These are phyloP conservation scores for Dicorynia guianensis DNA, from an alignment of 306 rosid species.

Conservation along the genomic window DNA sequence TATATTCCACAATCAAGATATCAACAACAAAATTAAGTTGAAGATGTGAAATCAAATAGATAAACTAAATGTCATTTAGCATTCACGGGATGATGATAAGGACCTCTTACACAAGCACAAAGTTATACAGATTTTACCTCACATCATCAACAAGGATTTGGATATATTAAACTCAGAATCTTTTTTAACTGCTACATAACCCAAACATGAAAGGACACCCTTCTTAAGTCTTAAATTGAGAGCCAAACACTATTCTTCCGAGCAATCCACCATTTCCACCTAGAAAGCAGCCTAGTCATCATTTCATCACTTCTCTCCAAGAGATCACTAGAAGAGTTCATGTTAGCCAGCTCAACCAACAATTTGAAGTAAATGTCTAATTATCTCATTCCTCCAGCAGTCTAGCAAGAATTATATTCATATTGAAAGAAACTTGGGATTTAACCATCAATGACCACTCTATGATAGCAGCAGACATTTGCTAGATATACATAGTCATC, in stretches of 20 bases:
- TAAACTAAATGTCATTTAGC: background rate
- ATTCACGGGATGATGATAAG: background rate
- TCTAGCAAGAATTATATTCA: background rate
- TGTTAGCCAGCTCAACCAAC: background rate
- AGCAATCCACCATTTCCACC: background rate
- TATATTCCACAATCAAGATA: background rate
- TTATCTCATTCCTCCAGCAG: background rate
- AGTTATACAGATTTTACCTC: background rate
- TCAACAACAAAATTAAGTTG: background rate
- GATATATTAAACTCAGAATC: background rate
- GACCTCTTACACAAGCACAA: background rate
- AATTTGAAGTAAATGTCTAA: background rate
- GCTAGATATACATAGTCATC: slow-evolving; percentile 11
- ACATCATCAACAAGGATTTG: background rate
- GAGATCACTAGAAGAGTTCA: background rate
- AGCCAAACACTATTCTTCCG: background rate
- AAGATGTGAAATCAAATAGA: background rate
- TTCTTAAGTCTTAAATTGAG: background rate
- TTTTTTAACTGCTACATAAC: slow-evolving; percentile 11
- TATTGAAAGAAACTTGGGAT: slow-evolving; percentile 16
- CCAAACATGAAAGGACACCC: background rate
- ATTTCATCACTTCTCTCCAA: background rate
- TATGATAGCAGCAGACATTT: background rate
- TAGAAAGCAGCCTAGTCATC: background rate
- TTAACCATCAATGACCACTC: slow-evolving; percentile 8